Conservation (phyloP, 2,329 filamentous ascomycete species). For the Pseudocercospora pini-densiflorae region DNA sequence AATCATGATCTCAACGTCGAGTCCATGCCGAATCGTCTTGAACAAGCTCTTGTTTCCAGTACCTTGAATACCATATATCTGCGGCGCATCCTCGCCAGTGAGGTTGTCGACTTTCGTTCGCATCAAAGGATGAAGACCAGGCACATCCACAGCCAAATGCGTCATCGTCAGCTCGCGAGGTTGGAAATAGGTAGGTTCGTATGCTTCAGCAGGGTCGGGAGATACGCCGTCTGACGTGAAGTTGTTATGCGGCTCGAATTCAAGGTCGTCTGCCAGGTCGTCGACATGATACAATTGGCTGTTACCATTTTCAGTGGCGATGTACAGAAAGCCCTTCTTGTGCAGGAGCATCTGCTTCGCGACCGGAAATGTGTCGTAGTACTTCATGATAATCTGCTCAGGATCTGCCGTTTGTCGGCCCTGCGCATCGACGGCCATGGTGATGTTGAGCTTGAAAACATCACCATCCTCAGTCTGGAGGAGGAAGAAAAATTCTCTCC, state of each 20-base stretch:
- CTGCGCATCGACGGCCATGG: slow-evolving; percentile 82
- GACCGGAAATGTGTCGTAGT: slow-evolving; percentile 94
- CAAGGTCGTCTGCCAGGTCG: slow-evolving; percentile 93
- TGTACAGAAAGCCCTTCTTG: slow-evolving; percentile 94
- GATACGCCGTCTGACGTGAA: slow-evolving; percentile 61
- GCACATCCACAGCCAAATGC: slow-evolving; percentile 56
- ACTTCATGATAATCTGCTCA: slow-evolving; percentile 85
- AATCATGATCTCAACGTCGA: slow-evolving; percentile 78
- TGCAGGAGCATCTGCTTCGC: slow-evolving; percentile 88
- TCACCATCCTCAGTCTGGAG: slow-evolving; percentile 98
- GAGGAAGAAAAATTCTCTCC: slow-evolving; percentile 87
- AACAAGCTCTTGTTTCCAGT: slow-evolving; percentile 88
- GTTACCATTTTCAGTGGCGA: slow-evolving; percentile 90
- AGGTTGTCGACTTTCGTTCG: slow-evolving; percentile 92
- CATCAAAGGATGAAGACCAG: slow-evolving; percentile 84
- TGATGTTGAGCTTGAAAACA: slow-evolving; percentile 92
- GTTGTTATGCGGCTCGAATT: slow-evolving; percentile 68
- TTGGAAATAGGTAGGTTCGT: slow-evolving; percentile 82
- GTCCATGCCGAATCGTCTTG: slow-evolving; percentile 86
- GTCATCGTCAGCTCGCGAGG: slow-evolving; percentile 76
- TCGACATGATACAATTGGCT: slow-evolving; percentile 97
- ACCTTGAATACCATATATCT: slow-evolving; percentile 93
- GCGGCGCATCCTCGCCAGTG: slow-evolving; percentile 89
- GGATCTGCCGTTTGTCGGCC: slow-evolving; percentile 82
- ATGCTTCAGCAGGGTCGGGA: slow-evolving; percentile 71